These are phyloP conservation scores for Atkinsonella texensis DNA, from an alignment of 2,329 filamentous ascomycete species.

Conservation along the genomic window DNA sequence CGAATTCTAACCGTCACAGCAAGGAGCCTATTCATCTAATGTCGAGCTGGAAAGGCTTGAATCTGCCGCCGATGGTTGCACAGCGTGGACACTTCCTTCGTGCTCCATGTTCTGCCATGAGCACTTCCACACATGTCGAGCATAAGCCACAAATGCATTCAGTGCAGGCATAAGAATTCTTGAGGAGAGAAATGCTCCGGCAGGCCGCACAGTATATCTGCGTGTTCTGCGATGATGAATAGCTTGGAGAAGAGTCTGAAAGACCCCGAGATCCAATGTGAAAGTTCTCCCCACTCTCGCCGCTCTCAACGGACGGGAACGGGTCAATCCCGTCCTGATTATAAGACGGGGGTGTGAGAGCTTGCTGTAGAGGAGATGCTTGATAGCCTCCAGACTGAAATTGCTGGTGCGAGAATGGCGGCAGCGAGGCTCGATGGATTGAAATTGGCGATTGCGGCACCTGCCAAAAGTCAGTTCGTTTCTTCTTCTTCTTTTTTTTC, in stretches of 20 bases:
- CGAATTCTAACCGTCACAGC: slow-evolving; percentile 5
- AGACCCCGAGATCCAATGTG: slow-evolving; percentile 56
- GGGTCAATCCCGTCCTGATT: slow-evolving; percentile 58
- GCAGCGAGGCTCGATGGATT: slow-evolving; percentile 48
- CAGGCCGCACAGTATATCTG: slow-evolving; percentile 92
- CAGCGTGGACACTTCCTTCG: slow-evolving; percentile 69
- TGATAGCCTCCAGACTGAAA: slow-evolving; percentile 60
- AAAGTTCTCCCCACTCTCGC: slow-evolving; percentile 59
- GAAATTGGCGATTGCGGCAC: slow-evolving; percentile 54
- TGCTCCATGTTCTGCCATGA: slow-evolving; percentile 65
- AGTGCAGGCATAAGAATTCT: slow-evolving; percentile 84
- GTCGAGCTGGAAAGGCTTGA: slow-evolving; percentile 77
- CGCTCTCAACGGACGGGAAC: slow-evolving; percentile 80
- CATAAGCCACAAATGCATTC: slow-evolving; percentile 94
- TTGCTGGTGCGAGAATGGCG: slow-evolving; percentile 48
- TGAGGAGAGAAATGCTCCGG: slow-evolving; percentile 61
- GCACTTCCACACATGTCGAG: slow-evolving; percentile 70
- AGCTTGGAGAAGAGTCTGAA: slow-evolving; percentile 59
- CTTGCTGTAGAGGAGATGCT: slow-evolving; percentile 81
- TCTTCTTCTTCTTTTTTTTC: too few species aligned
- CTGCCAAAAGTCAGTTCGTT: slow-evolving; percentile 21
- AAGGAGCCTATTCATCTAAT: slow-evolving; percentile 27
- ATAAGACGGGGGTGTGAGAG: slow-evolving; percentile 71
- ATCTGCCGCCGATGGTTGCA: slow-evolving; percentile 64
- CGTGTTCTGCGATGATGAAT: slow-evolving; percentile 59